Evolutionary conservation across 257 asterid species (phyloP).

Genomic region (Eucommia ulmoides): DNA sequence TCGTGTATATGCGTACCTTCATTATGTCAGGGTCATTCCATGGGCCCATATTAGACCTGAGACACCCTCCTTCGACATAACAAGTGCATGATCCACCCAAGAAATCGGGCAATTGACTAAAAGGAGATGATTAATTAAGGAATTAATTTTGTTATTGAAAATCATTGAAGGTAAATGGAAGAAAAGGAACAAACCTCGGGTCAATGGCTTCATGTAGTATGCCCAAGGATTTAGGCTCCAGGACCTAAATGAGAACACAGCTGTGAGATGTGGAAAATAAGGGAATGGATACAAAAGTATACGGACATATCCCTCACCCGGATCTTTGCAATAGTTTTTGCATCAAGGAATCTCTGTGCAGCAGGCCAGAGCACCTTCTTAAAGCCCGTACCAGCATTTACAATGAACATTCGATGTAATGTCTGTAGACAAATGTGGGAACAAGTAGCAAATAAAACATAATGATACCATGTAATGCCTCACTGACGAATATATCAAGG

Average conservation of each 20-base stretch:
- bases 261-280: not conserved
- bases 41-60: slow-evolving; percentile 84
- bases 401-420: slow-evolving; percentile 76
- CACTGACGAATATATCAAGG: not conserved
- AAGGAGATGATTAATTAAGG: slow-evolving; percentile 4
- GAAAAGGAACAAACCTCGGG: slow-evolving; percentile 43
- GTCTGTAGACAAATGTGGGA: slow-evolving; percentile 39
- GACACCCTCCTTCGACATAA: slow-evolving; percentile 79
- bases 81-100: slow-evolving; percentile 89
- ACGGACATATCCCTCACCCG: slow-evolving; percentile 30
- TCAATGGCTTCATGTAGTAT: slow-evolving; percentile 70
- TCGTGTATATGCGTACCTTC: slow-evolving; percentile 39
- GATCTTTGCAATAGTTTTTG: slow-evolving; percentile 69
- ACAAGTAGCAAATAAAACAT: slow-evolving; percentile 1
- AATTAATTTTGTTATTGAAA: slow-evolving; percentile 10
- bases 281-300: not conserved
- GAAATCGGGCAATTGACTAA: slow-evolving; percentile 88
- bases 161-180: slow-evolving; percentile 4
- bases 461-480: not conserved
- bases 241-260: slow-evolving; percentile 38
- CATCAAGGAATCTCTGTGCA: slow-evolving; percentile 75
- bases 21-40: slow-evolving; percentile 89
- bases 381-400: slow-evolving; percentile 90
- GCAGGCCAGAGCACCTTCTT: slow-evolving; percentile 95
- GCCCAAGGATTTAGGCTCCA: slow-evolving; percentile 67